phyloP scores from a whole-genome alignment of 257 asterid genomes.

The Penstemon eatonii region DNA sequence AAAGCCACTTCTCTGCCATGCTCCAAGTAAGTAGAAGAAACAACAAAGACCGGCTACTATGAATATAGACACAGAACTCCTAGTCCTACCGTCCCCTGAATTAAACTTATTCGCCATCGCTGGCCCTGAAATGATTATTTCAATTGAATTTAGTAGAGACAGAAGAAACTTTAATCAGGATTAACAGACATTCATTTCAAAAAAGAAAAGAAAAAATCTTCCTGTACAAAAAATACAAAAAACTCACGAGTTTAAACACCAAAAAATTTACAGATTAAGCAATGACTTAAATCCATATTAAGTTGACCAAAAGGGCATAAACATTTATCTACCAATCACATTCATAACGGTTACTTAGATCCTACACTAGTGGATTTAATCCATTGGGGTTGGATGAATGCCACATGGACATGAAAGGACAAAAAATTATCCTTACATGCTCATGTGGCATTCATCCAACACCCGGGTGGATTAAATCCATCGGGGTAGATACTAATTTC shows the following conservation, averaged over 20 bases:
- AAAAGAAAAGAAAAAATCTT: not conserved
- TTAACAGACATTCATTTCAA: not conserved
- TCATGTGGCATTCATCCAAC: too few species aligned
- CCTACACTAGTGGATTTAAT: too few species aligned
- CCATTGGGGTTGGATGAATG: too few species aligned
- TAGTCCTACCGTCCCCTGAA: conserved; percentile 44
- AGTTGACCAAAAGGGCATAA: not conserved
- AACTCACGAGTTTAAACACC: not conserved
- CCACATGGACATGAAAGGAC: too few species aligned
- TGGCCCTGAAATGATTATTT: conserved; percentile 28
- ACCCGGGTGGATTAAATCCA: too few species aligned
- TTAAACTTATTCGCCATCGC: conserved; percentile 51
- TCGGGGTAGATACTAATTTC: too few species aligned
- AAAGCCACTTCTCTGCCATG: conserved; percentile 62
- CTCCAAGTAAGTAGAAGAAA: conserved; percentile 60
- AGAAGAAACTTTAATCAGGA: not conserved
- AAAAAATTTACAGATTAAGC: not conserved
- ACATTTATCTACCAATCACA: not conserved
- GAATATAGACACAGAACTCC: conserved; percentile 40
- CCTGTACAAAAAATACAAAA: not conserved
- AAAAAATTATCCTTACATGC: too few species aligned
- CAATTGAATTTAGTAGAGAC: not conserved
- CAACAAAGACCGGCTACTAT: conserved; percentile 56
- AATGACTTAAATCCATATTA: conserved; percentile 2
- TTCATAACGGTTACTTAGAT: too few species aligned